These are phyloP conservation scores for Fusarium nelsonii DNA, from an alignment of 2,329 filamentous ascomycete genomes.

Conservation along the genomic window DNA sequence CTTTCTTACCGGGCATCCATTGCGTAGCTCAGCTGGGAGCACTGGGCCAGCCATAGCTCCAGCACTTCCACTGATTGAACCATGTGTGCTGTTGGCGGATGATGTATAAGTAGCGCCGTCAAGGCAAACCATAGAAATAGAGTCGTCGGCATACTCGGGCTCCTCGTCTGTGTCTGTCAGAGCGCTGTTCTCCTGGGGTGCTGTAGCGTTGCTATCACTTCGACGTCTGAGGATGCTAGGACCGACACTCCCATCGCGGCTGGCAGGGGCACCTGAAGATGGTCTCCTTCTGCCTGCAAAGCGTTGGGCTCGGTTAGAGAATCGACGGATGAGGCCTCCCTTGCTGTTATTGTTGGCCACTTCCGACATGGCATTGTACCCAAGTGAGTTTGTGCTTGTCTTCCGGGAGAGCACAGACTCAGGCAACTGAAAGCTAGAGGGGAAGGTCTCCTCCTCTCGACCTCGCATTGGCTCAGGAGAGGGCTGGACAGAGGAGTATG, in stretches of 20 bases:
- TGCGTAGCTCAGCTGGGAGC: conserved; percentile 80
- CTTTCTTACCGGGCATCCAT: conserved; percentile 83
- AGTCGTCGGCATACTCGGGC: conserved; percentile 56
- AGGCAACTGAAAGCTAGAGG: conserved; percentile 74
- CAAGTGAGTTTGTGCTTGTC: conserved; percentile 72
- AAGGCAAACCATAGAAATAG: conserved; percentile 55
- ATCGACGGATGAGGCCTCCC: conserved; percentile 77
- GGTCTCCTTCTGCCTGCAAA: conserved; percentile 77
- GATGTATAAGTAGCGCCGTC: conserved; percentile 61
- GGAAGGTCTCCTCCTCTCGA: conserved; percentile 65
- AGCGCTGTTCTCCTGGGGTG: conserved; percentile 63
- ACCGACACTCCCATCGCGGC: conserved; percentile 88
- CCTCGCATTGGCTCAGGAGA: conserved; percentile 74
- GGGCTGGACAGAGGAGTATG: conserved; percentile 72
- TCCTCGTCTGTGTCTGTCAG: conserved; percentile 64
- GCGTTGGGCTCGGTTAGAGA: conserved; percentile 84
- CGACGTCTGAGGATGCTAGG: conserved; percentile 88
- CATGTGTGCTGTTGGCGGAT: conserved; percentile 62
- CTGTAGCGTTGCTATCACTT: conserved; percentile 87
- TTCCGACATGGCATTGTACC: conserved; percentile 69
- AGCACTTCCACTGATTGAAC: conserved; percentile 60
- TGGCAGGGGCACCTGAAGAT: conserved; percentile 80
- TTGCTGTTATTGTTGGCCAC: conserved; percentile 63
- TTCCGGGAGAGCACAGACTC: conserved; percentile 75
- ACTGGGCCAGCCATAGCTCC: conserved; percentile 73